These are phyloP conservation scores for Evernia prunastri DNA, from an alignment of 495 filamentous ascomycete genomes.

Conservation along the genomic window DNA sequence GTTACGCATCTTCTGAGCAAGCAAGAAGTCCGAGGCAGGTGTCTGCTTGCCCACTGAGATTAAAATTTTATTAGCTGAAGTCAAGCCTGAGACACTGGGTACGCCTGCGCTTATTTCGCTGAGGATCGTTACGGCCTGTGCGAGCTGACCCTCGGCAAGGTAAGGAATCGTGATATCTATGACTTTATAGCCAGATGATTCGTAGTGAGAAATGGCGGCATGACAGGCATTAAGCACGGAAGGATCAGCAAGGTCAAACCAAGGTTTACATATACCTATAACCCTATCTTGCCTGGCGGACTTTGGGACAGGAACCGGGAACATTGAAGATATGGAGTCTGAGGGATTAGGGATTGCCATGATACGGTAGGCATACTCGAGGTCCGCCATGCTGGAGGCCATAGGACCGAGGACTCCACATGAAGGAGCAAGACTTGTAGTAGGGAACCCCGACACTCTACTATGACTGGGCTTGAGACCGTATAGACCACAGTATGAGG, in stretches of 20 bases:
- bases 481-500: conserved; percentile 78
- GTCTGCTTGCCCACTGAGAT: conserved; percentile 59
- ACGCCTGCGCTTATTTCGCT: conserved; percentile 50
- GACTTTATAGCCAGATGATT: conserved; percentile 53
- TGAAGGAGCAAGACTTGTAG: conserved; percentile 52
- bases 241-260: conserved; percentile 63
- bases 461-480: conserved; percentile 81
- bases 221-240: conserved; percentile 55
- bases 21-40: conserved; percentile 60
- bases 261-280: conserved; percentile 68
- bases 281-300: conserved; percentile 37
- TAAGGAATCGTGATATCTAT: conserved; percentile 72
- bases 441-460: conserved; percentile 60
- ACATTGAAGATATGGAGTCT: conserved; percentile 44
- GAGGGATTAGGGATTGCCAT: conserved; percentile 64
- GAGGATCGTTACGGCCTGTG: conserved; percentile 78
- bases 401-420: conserved; percentile 71
- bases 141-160: conserved; percentile 64
- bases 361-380: conserved; percentile 73
- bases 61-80: conserved; percentile 67
- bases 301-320: conserved; percentile 41
- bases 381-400: conserved; percentile 67
- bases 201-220: conserved; percentile 55
- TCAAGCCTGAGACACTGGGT: conserved; percentile 45
- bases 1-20: conserved; percentile 66